Evolutionary conservation across 2,329 filamentous ascomycete species (phyloP).

Genomic region (Botryotinia narcissicola): DNA sequence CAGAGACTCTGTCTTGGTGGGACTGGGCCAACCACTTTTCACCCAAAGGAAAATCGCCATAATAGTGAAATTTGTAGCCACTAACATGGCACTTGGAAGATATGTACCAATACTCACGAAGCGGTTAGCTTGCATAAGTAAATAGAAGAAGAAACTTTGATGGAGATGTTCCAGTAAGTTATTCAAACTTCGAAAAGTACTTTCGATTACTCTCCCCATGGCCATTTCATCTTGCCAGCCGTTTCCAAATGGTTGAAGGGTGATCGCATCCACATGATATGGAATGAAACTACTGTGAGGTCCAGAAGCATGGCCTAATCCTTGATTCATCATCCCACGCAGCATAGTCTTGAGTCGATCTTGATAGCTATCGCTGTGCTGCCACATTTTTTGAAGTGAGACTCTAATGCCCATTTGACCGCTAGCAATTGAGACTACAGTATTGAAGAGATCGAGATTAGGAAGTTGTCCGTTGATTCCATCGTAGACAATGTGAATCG

Average conservation of each 20-base stretch:
- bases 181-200: slow-evolving; percentile 88
- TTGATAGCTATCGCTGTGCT: slow-evolving; percentile 71
- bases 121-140: slow-evolving; percentile 84
- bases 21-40: slow-evolving; percentile 61
- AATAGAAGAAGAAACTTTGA: slow-evolving; percentile 99
- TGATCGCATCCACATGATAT: slow-evolving; percentile 96
- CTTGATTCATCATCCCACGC: slow-evolving; percentile 88
- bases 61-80: slow-evolving; percentile 92
- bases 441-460: slow-evolving; percentile 95
- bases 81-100: slow-evolving; percentile 92
- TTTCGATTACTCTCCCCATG: slow-evolving; percentile 84
- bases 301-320: slow-evolving; percentile 81
- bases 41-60: slow-evolving; percentile 95
- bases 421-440: slow-evolving; percentile 79
- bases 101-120: slow-evolving; percentile 99
- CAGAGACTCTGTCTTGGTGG: slow-evolving; percentile 18
- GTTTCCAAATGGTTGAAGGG: slow-evolving; percentile 81
- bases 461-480: slow-evolving; percentile 93
- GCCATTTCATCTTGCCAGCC: slow-evolving; percentile 99
- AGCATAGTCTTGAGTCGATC: slow-evolving; percentile 86
- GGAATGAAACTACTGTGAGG: slow-evolving; percentile 96
- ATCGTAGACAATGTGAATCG: slow-evolving; percentile 89
- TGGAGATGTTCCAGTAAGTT: slow-evolving; percentile 95
- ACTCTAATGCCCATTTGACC: slow-evolving; percentile 90
- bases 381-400: slow-evolving; percentile 81